Percentiles rank a stretch among this genome's conserved stretches.
These are phyloP conservation scores for Talaromyces albobiverticillius DNA, from an alignment of 2,329 filamentous ascomycete genomes.

Conservation along the genomic window DNA sequence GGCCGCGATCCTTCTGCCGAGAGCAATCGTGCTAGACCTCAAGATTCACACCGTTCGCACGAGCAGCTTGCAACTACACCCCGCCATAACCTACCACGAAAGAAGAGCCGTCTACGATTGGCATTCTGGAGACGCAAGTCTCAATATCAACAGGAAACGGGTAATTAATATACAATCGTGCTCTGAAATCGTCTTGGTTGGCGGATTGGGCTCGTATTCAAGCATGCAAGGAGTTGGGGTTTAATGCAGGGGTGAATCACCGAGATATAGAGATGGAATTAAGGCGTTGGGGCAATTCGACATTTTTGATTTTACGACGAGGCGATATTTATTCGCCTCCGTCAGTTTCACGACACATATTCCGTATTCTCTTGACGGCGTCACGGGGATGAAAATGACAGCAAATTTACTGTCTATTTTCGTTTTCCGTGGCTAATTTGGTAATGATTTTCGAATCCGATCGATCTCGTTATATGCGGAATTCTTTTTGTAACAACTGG, in stretches of 20 bases:
- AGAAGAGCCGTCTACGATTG: conserved; percentile 38
- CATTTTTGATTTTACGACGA: neutral
- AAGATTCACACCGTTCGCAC: conserved; percentile 14
- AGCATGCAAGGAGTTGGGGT: no score
- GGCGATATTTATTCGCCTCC: neutral
- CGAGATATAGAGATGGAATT: no score
- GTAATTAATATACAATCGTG: neutral
- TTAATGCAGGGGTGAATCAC: no score
- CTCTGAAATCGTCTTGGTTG: no score
- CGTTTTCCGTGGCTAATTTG: neutral
- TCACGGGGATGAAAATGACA: neutral
- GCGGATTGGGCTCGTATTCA: no score
- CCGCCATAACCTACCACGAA: conserved; percentile 24
- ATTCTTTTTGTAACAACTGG: conserved; percentile 9
- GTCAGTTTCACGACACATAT: neutral
- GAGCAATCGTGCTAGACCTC: conserved; percentile 22
- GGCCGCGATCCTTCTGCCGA: conserved; percentile 28
- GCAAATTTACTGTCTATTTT: no score
- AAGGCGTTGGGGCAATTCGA: neutral
- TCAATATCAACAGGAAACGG: conserved; percentile 24
- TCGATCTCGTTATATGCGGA: neutral
- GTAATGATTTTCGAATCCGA: neutral
- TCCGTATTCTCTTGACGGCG: neutral
- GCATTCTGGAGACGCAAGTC: conserved; percentile 41
- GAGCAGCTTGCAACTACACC: conserved; percentile 1